Base-by-base conservation (phyloP, 2,329 filamentous ascomycete genomes). In the Penicillium sp. region DNA sequence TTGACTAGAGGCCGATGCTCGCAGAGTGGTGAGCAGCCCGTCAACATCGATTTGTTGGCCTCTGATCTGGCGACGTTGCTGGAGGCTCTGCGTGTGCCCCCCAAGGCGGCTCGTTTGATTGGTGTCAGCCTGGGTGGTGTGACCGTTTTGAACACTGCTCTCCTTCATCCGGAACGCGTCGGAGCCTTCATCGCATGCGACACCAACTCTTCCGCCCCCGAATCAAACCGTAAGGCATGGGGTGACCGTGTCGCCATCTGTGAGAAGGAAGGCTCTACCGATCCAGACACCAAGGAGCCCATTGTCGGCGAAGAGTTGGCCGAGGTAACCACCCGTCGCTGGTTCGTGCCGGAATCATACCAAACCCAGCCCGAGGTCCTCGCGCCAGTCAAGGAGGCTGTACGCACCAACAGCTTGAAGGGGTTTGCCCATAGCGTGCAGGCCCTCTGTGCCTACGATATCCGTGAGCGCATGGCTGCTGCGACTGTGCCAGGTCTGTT, bases 391-490 rank as follows among this genome's bases (percentile, higher is more conserved):
- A 85, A 84, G 59, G 79, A 85, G 4, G 89, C 92, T 78, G 88
- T 93, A 0, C 81, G 81, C 13, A 76, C 73, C 15, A 95, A 95
- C 71, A 82, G 85, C 62, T 77, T 94, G 1, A 81, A 82, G 42
- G 89, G 88, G 17, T 93, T 94, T 72, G 87, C 92, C 81, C 89
- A 89, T 75, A 90, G 94, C 77, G 82, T 94, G 31, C 88, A 93
- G 53, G 75, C 75, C 1, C 63, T 77, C 55, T 83, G 84, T 27
- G 85, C 81, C 51, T 77, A 83, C 62, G 82, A 84, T 60, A 77
- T 80, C 65, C 75, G 71, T 46, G 75, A 78, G 15, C 74, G 73
- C n/a, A 77, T 77, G 74, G 69, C 67, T 21, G 23, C 61, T 55
- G 69, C 70, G 15, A 60, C 64, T 37, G 62, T 72, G 6, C 62